A percentile compares a stretch with the other conserved stretches of the same genome.
These are phyloP conservation scores for Pyrenophora tritici-repentis DNA, from an alignment of 2,329 filamentous ascomycete genomes.

Conservation along the genomic window DNA sequence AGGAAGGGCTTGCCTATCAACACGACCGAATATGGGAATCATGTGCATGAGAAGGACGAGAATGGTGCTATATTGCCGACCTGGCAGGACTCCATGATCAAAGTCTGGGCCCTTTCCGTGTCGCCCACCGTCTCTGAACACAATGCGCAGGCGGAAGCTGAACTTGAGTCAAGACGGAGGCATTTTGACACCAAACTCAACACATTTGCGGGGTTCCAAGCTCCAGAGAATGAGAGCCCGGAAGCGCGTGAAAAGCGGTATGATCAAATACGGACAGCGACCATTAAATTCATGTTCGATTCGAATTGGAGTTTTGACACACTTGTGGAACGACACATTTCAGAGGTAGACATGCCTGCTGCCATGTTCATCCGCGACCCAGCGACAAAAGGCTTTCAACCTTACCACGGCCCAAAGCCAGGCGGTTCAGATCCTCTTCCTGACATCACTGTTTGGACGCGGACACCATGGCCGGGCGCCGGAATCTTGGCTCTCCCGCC, in stretches of 20 bases:
- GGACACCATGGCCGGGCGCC: conserved; percentile 79
- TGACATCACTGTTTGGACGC: conserved; percentile 72
- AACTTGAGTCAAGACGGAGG: conserved; percentile 26
- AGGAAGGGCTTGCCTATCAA: conserved; percentile 78
- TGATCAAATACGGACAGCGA: conserved; percentile 60
- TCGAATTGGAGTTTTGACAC: conserved; percentile 75
- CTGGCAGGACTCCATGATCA: conserved; percentile 76
- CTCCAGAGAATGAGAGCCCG: conserved; percentile 32
- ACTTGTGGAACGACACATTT: conserved; percentile 68
- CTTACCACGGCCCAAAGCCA: conserved; percentile 71
- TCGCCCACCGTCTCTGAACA: conserved; percentile 29
- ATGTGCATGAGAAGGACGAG: conserved; percentile 31
- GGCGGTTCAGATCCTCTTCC: conserved; percentile 57
- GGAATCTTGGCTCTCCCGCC: conserved; percentile 67
- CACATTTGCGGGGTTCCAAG: conserved; percentile 38
- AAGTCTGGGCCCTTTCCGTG: conserved; percentile 81
- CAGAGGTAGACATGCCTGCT: conserved; percentile 69
- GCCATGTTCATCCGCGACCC: conserved; percentile 70
- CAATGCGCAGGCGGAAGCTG: conserved; percentile 20
- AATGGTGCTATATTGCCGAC: conserved; percentile 59
- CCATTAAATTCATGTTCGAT: conserved; percentile 79
- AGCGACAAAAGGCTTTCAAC: conserved; percentile 66
- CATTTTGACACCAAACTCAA: conserved; percentile 35
- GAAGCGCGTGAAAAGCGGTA: conserved; percentile 49
- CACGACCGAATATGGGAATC: conserved; percentile 66